Base-by-base conservation (phyloP, 2,329 filamentous ascomycete genomes). In the Clonostachys rhizophaga region DNA sequence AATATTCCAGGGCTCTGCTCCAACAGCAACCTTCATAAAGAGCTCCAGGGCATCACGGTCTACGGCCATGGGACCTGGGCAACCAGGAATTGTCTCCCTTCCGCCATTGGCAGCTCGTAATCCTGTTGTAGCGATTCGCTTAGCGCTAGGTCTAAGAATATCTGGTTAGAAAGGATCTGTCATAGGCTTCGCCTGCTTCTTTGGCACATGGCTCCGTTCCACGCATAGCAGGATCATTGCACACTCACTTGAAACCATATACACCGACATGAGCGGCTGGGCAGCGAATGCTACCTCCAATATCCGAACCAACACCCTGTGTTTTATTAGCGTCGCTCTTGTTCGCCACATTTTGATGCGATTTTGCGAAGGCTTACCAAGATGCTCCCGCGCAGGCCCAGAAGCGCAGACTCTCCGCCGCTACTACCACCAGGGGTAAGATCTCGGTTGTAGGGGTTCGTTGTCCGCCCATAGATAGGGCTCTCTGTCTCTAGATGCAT, bases 401-500 rank as follows among this genome's bases (percentile, higher is more conserved):
- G 42, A 1, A 73, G 53, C 1, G 71, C 68, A 2, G 60, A 62
- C 47, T 72, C 69, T 1, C 86, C 86, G 9, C 85, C 85, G 1
- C 78, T 81, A 12, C 76, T 81, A 3, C 86, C 86, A 6, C 86
- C 86, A 0, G 81, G 74, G 0, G 78, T 81, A 34, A 83, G 68
- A 18, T 72, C 66, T 2, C 79, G 71, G 49, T 86, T 86, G 48
- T 76, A 68, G 0, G 86, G 84, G 55, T 86, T 87, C 5, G 86
- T 64, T 0, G 79, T 80, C 34, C 78, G 73, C 2, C 83, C 83
- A 48, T 78, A 83, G 20, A 86, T 61, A 52, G 87, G 85, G 55
- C 83, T 86, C 40, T 75, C 18, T 68, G 71, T 5, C 67, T 59
- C 39, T 55, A 40, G 35, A n/a, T 43, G 41, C 39, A 47, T 43